Conservation (phyloP, 495 filamentous ascomycete species). For the Filosporella fistucella region DNA sequence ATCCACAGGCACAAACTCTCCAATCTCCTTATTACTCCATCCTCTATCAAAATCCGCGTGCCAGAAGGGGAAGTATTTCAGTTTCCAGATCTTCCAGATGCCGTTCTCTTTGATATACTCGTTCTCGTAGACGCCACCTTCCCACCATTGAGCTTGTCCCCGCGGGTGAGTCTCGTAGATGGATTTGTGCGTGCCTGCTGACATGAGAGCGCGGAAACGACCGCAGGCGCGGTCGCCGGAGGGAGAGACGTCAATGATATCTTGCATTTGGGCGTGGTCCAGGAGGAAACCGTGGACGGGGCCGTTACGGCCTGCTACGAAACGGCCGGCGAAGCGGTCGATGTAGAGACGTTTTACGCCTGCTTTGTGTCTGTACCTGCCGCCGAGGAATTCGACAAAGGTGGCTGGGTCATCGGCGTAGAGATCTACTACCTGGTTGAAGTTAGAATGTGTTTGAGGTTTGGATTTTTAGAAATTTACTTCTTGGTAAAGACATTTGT, state of each 20-base stretch:
- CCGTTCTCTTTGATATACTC: constrained; percentile 55
- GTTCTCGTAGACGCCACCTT: constrained; percentile 54
- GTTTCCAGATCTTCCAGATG: constrained; percentile 48
- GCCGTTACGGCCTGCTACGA: constrained; percentile 47
- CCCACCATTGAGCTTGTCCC: constrained; percentile 51
- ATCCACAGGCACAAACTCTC: constrained; percentile 46
- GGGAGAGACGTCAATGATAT: constrained; percentile 42
- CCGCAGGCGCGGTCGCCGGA: constrained; percentile 44
- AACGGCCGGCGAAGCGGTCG: constrained; percentile 42
- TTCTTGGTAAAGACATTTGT: constrained; percentile 55
- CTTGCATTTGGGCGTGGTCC: constrained; percentile 54
- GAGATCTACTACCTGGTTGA: constrained; percentile 40
- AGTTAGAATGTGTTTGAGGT: neutral
- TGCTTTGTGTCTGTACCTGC: constrained; percentile 46
- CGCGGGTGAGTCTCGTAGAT: constrained; percentile 42
- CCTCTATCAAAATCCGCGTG: constrained; percentile 47
- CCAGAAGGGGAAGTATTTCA: constrained; percentile 55
- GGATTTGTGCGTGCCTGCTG: constrained; percentile 45
- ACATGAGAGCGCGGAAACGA: constrained; percentile 52
- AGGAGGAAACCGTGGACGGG: constrained; percentile 50
- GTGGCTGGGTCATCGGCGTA: constrained; percentile 48
- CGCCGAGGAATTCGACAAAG: constrained; percentile 51
- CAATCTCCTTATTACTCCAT: constrained; percentile 44
- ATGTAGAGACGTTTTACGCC: constrained; percentile 50
- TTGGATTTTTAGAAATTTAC: constrained; percentile 18